Percentiles rank a stretch among this genome's conserved stretches.
phyloP scores from a whole-genome alignment of 2,329 filamentous ascomycete species.

The Dactylellina sp. region DNA sequence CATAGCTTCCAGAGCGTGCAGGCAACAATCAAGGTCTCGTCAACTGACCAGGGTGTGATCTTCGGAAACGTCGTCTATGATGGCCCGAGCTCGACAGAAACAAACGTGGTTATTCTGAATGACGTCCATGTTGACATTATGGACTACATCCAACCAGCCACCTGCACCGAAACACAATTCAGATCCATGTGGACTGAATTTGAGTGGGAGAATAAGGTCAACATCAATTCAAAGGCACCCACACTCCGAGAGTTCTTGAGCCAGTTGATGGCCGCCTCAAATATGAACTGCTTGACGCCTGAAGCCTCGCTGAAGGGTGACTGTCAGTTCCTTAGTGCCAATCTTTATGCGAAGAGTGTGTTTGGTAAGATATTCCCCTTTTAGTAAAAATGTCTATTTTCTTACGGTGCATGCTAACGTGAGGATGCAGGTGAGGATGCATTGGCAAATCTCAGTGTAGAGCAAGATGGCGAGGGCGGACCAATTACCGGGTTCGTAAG shows the following conservation, averaged over 20 bases:
- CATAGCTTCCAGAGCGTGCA: constrained; percentile 99
- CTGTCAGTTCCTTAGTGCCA: constrained; percentile 97
- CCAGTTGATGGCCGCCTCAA: constrained; percentile 95
- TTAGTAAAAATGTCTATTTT: neutral
- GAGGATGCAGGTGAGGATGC: constrained; percentile 86
- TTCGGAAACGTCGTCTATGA: constrained; percentile 99
- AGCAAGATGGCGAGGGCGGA: constrained; percentile 94
- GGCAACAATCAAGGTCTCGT: constrained; percentile 98
- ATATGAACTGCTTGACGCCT: constrained; percentile 97
- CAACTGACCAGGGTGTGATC: constrained; percentile 97
- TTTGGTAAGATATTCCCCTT: constrained; percentile 79
- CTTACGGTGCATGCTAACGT: constrained; percentile 56
- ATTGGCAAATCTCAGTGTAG: constrained; percentile 94
- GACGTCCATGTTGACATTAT: constrained; percentile 99
- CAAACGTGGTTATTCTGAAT: constrained; percentile 96
- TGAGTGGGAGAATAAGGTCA: constrained; percentile 99
- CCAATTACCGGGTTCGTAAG: constrained; percentile 97
- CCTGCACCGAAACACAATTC: constrained; percentile 96
- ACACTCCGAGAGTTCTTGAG: constrained; percentile 90
- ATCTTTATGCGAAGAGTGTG: constrained; percentile 94
- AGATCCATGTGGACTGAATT: constrained; percentile 99
- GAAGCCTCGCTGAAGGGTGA: constrained; percentile 97
- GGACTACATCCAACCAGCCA: constrained; percentile 97
- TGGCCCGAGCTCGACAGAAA: constrained; percentile 88
- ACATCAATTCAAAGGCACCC: constrained; percentile 98